Evolutionary conservation across 805 yeast species (phyloP).

Genomic region (Candida berthetii): DNA sequence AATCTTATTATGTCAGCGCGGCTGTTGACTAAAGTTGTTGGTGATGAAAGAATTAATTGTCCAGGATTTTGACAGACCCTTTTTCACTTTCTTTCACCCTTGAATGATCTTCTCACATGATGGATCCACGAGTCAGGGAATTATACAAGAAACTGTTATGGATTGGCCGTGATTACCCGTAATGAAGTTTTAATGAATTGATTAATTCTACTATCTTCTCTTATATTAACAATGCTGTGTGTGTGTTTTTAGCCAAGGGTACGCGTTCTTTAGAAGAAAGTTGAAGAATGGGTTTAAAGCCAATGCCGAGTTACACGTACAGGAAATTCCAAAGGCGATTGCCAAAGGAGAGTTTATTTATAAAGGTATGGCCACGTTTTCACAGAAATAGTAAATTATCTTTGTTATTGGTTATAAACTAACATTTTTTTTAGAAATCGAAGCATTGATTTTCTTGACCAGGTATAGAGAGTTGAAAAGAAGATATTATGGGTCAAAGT

Average conservation of each 20-base stretch:
- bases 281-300: conserved; percentile 18
- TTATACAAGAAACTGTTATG: conserved; percentile 23
- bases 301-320: conserved; percentile 10
- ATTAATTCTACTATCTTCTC: conserved; percentile 25
- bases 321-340: conserved; percentile 19
- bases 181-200: too few species aligned
- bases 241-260: conserved; percentile 4
- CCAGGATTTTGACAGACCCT: too few species aligned
- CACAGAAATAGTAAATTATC: too few species aligned
- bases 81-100: too few species aligned
- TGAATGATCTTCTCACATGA: too few species aligned
- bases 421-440: conserved; percentile 20
- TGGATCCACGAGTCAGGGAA: conserved; percentile 21
- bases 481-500: background rate
- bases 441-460: conserved; percentile 24
- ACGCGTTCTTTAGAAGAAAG: conserved; percentile 13
- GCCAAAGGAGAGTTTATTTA: conserved; percentile 22
- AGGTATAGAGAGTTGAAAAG: conserved; percentile 25
- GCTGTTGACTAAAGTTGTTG: too few species aligned
- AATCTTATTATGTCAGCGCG: too few species aligned
- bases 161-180: conserved; percentile 30
- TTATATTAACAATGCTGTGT: background rate
- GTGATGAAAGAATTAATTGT: too few species aligned
- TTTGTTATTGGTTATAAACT: background rate
- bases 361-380: conserved; percentile 17